Percentiles rank a stretch among this genome's conserved stretches.
These are phyloP conservation scores for Cenchrus americanus DNA, from an alignment of 176 grass and related monocot genomes.

Conservation along the genomic window DNA sequence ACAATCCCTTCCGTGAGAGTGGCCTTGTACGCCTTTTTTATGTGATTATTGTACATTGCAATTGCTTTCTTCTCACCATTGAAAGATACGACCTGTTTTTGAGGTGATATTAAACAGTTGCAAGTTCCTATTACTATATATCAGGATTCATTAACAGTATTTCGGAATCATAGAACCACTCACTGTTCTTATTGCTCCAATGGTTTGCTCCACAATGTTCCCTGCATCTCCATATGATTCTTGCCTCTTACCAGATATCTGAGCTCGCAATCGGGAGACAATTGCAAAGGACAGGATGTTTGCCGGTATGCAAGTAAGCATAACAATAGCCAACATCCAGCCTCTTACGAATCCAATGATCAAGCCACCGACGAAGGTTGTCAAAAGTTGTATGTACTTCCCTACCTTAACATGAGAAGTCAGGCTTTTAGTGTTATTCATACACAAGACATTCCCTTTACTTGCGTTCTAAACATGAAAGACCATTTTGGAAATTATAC, in stretches of 20 bases:
- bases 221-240: slow-evolving; percentile 72
- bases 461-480: slow-evolving; percentile 18
- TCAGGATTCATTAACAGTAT: not conserved
- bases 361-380: slow-evolving; percentile 72
- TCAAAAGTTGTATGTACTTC: slow-evolving; percentile 66
- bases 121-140: not conserved
- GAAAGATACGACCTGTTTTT: slow-evolving; percentile 68
- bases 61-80: slow-evolving; percentile 74
- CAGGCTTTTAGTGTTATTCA: not conserved
- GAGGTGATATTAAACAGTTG: slow-evolving; percentile 29
- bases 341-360: slow-evolving; percentile 71
- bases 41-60: slow-evolving; percentile 56
- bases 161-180: slow-evolving; percentile 42
- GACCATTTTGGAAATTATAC: slow-evolving; percentile 11
- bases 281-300: slow-evolving; percentile 60
- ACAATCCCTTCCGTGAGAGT: slow-evolving; percentile 64
- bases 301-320: slow-evolving; percentile 63
- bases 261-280: slow-evolving; percentile 53
- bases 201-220: slow-evolving; percentile 76
- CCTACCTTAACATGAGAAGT: slow-evolving; percentile 57
- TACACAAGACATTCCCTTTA: not conserved
- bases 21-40: slow-evolving; percentile 62
- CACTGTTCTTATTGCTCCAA: slow-evolving; percentile 82
- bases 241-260: slow-evolving; percentile 61
- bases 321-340: slow-evolving; percentile 68